A percentile compares a stretch with the other conserved stretches of the same genome.
Conservation (phyloP, 257 asterid species). For the Cordia subcordata region DNA sequence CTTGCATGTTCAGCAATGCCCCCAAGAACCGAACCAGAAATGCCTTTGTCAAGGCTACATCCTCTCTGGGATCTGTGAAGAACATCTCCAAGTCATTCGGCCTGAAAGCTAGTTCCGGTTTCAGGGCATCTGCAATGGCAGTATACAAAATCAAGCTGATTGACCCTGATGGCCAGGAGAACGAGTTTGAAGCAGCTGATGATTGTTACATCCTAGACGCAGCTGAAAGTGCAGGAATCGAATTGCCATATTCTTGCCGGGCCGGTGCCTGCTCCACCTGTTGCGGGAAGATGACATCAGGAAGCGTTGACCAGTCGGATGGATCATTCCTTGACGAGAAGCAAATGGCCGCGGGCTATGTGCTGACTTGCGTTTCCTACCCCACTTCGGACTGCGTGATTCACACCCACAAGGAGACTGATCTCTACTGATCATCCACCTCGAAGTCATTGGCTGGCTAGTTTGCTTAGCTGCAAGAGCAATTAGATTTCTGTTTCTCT, state of each 20-base stretch:
- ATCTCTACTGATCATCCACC: slow-evolving; percentile 41
- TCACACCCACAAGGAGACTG: slow-evolving; percentile 76
- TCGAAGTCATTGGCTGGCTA: slow-evolving; percentile 5
- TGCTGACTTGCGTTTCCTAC: slow-evolving; percentile 74
- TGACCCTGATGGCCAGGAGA: slow-evolving; percentile 50
- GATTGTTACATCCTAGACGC: slow-evolving; percentile 70
- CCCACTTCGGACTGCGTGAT: slow-evolving; percentile 76
- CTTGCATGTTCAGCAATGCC: slow-evolving; percentile 35
- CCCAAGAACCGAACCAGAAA: slow-evolving; percentile 29
- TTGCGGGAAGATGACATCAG: slow-evolving; percentile 58
- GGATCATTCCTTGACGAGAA: slow-evolving; percentile 69
- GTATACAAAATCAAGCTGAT: slow-evolving; percentile 66
- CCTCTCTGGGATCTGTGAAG: slow-evolving; percentile 42
- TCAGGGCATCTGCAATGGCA: slow-evolving; percentile 53
- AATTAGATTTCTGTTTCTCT: slow-evolving; percentile 1
- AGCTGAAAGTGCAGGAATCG: slow-evolving; percentile 70
- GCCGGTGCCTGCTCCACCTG: slow-evolving; percentile 96
- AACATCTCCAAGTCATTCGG: slow-evolving; percentile 46
- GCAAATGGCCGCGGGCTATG: slow-evolving; percentile 49
- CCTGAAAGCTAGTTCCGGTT: slow-evolving; percentile 42
- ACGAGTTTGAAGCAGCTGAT: slow-evolving; percentile 58
- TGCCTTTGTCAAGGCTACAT: slow-evolving; percentile 40
- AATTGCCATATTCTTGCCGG: slow-evolving; percentile 83
- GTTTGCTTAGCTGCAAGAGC: slow-evolving; percentile 5
- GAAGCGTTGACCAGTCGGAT: slow-evolving; percentile 67